phyloP scores from a whole-genome alignment of 306 rosid species.

The Adenanthera pavonina region DNA sequence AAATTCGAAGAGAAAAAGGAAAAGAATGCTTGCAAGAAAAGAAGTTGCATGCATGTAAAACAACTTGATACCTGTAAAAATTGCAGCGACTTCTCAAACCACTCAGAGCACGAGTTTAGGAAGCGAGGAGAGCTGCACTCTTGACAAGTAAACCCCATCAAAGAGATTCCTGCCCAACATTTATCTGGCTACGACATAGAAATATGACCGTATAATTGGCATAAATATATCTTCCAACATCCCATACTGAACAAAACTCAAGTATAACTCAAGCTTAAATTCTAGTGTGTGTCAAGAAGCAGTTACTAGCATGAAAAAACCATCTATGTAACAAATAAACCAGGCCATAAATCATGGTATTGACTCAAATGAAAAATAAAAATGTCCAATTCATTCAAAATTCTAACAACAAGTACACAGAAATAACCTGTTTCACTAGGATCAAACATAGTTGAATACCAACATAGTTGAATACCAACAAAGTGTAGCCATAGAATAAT shows the following conservation, averaged over 20 bases:
- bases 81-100: conserved; percentile 71
- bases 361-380: not conserved
- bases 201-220: conserved; percentile 36
- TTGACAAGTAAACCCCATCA: conserved; percentile 84
- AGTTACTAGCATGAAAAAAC: not conserved
- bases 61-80: conserved; percentile 66
- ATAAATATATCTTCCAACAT: not conserved
- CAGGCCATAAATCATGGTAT: not conserved
- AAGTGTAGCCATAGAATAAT: not conserved
- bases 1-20: conserved; percentile 10
- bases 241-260: not conserved
- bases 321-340: not conserved
- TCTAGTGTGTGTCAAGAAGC: not conserved
- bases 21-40: conserved; percentile 2
- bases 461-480: conserved; percentile 20
- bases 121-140: conserved; percentile 78
- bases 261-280: not conserved
- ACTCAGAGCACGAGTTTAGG: conserved; percentile 61
- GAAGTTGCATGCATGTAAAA: not conserved
- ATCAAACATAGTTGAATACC: not conserved
- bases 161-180: conserved; percentile 85
- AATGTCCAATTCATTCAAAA: not conserved
- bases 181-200: conserved; percentile 77
- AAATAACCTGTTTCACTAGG: not conserved
- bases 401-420: not conserved